Conservation (phyloP, 148 eudicot species). For the Vaccinium vitisidaea region DNA sequence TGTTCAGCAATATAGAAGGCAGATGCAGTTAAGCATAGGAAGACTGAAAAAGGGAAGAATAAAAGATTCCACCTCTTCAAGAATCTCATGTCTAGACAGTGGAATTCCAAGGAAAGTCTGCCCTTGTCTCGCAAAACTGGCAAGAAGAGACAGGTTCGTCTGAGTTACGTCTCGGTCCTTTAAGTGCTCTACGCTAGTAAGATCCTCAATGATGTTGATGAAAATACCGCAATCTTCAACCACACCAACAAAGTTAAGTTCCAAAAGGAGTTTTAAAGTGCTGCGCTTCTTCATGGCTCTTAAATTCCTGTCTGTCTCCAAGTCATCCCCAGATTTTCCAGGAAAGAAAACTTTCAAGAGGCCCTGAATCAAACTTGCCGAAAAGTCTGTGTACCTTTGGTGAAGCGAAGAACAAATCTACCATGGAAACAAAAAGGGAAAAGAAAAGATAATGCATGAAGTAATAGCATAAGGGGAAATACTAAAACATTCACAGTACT, state of each 20-base stretch:
- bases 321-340: conserved; percentile 78
- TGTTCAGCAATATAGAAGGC: background rate
- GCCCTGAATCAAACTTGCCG: conserved; percentile 73
- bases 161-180: conserved; percentile 92
- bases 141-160: conserved; percentile 86
- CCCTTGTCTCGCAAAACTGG: conserved; percentile 90
- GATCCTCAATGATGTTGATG: conserved; percentile 77
- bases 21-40: background rate
- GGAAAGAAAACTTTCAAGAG: conserved; percentile 71
- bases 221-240: conserved; percentile 73
- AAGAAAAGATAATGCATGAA: background rate
- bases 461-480: background rate
- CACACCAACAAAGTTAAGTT: conserved; percentile 89
- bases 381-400: conserved; percentile 86
- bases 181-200: conserved; percentile 71
- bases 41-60: background rate
- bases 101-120: conserved; percentile 83
- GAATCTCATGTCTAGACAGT: conserved; percentile 62
- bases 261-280: conserved; percentile 85
- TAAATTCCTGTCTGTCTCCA: conserved; percentile 69
- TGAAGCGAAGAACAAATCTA: conserved; percentile 95
- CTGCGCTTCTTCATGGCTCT: conserved; percentile 96
- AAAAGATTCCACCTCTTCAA: conserved; percentile 60
- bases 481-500: background rate
- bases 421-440: background rate